Percentiles rank a stretch among this genome's conserved stretches.
Evolutionary conservation across 495 filamentous ascomycete genomes (phyloP).

Genomic region (Staphylotrichum longicolle): DNA sequence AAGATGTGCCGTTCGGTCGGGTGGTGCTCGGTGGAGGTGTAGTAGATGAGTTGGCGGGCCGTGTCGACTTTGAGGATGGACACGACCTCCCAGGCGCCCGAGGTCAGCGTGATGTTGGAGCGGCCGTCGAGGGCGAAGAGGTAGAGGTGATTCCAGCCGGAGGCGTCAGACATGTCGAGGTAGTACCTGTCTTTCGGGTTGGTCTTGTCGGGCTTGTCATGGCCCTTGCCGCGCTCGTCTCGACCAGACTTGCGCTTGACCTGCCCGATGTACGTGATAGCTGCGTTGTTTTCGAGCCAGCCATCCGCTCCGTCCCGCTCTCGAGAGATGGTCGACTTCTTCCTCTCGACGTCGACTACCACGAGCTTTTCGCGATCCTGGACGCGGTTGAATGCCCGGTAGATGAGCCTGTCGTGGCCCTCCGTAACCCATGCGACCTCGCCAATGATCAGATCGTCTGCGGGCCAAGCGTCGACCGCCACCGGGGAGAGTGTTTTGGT

Average conservation of each 20-base stretch:
- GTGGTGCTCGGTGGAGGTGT: slow-evolving; percentile 53
- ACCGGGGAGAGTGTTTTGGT: slow-evolving; percentile 34
- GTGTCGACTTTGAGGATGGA: slow-evolving; percentile 51
- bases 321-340: slow-evolving; percentile 42
- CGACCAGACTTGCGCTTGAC: slow-evolving; percentile 19
- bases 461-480: slow-evolving; percentile 43
- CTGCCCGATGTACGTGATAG: slow-evolving; percentile 47
- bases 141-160: slow-evolving; percentile 57
- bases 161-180: slow-evolving; percentile 55
- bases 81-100: slow-evolving; percentile 56
- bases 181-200: slow-evolving; percentile 41
- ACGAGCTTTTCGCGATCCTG: slow-evolving; percentile 56
- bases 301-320: slow-evolving; percentile 54
- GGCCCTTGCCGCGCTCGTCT: slow-evolving; percentile 12
- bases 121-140: slow-evolving; percentile 50
- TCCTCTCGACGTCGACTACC: slow-evolving; percentile 44
- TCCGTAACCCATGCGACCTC: slow-evolving; percentile 59
- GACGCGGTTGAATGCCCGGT: slow-evolving; percentile 57
- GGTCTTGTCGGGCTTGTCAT: slow-evolving; percentile 25
- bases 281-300: slow-evolving; percentile 55
- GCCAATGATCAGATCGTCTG: slow-evolving; percentile 53
- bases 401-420: slow-evolving; percentile 49
- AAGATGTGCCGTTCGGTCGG: slow-evolving; percentile 56
- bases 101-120: slow-evolving; percentile 48
- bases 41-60: slow-evolving; percentile 51